Base-by-base conservation (phyloP, 768 basidiomycete genomes). In the Leccinellum albellum region DNA sequence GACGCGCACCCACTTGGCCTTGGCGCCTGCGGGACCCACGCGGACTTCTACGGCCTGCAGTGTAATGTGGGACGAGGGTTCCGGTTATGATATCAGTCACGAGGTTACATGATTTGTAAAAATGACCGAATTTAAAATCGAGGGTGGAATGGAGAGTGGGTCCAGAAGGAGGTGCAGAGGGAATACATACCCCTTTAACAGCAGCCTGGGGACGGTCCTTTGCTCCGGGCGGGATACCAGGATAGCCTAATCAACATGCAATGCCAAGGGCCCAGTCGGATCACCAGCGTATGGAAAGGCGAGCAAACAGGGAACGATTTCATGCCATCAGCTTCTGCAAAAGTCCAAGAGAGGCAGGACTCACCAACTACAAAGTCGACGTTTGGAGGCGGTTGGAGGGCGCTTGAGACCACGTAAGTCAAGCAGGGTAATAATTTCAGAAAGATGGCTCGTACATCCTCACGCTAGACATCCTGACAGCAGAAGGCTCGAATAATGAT, bases 1-100 rank as follows among this genome's bases (percentile, higher is more conserved):
- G 58, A 97, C 85, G 61, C 88, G 84, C 24, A 98, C 87, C 87
- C 91, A 96, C 73, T 93, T 91, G 26, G 91, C 91, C 75, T 93
- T 94, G 68, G 91, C 82, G 15, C 89, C 88, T 59, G 84, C 80
- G 2, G 78, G 76, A 0, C 85, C 87, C 6, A 86, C 79, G 17
- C 94, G 86, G 13, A 98, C 82, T 71, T 98, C 94, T 51, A 98
- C 82, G 20, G 91, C 87, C 91, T 94, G 54, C 2, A 46, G 48
- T n/a, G 42, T 37, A 31, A 32, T 6, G 46, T 21, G 40, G 56
- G 23, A 42, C 42, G 29, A 46, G 45, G 45, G 46, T 55, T 50
- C 7, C 8, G 8, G 7, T 35, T n/a, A 21, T n/a, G n/a, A n/a
- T n/a, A n/a, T n/a, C n/a, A 61, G 67, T 20, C 59, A 62, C 9